Conservation (phyloP, 2,329 filamentous ascomycete genomes). For the Polytolypa hystricis region DNA sequence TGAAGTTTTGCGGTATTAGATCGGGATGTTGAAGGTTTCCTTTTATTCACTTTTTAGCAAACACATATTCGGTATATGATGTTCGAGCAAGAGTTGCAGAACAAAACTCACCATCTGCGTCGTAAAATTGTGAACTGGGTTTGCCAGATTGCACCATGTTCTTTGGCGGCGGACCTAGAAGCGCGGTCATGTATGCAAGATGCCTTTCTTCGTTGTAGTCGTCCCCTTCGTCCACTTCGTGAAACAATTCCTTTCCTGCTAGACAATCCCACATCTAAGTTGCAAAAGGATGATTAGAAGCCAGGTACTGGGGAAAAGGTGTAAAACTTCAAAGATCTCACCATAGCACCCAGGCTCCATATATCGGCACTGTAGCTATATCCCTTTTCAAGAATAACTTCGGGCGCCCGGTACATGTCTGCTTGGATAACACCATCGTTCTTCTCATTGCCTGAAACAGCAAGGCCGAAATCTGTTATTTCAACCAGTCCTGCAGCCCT, state of each 20-base stretch:
- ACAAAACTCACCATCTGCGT: too few relatives aligned
- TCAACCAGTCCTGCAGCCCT: slow-evolving; percentile 16
- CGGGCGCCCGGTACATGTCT: slow-evolving; percentile 23
- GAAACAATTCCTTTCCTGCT: slow-evolving; percentile 4
- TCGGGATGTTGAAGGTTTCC: slow-evolving; percentile 1
- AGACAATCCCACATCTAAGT: slow-evolving; percentile 12
- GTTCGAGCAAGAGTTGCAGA: too few relatives aligned
- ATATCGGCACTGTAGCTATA: slow-evolving; percentile 27
- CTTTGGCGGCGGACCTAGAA: slow-evolving; percentile 10
- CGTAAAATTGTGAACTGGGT: too few relatives aligned
- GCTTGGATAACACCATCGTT: slow-evolving; percentile 35
- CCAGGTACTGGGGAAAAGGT: slow-evolving; percentile 14
- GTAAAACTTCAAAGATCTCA: slow-evolving; percentile 16
- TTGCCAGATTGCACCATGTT: too few relatives aligned
- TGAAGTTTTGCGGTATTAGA: too few relatives aligned
- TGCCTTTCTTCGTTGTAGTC: slow-evolving; percentile 15
- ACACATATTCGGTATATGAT: slow-evolving; percentile 7
- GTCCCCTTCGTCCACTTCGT: not conserved
- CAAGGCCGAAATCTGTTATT: slow-evolving; percentile 24
- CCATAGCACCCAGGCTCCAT: slow-evolving; percentile 25
- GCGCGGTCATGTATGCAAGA: slow-evolving; percentile 10
- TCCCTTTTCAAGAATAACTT: slow-evolving; percentile 24
- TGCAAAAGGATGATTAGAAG: slow-evolving; percentile 14
- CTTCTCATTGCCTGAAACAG: slow-evolving; percentile 16
- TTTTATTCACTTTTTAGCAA: too few relatives aligned